Evolutionary conservation across 768 basidiomycete genomes (phyloP).

Genomic region (Agrocybe praecox): DNA sequence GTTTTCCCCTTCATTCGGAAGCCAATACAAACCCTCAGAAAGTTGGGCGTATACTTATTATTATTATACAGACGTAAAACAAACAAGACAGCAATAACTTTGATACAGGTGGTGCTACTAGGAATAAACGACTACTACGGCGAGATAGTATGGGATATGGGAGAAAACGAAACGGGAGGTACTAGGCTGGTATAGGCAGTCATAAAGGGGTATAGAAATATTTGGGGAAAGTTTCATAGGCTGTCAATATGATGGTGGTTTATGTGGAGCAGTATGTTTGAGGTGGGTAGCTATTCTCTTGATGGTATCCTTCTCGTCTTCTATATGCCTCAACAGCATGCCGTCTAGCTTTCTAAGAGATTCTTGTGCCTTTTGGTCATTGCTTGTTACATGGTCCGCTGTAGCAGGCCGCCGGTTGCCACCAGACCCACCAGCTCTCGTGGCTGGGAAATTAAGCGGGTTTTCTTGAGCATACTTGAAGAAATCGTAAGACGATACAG

Average conservation of each 20-base stretch:
- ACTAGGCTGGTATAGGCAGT: background rate
- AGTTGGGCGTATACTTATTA: background rate
- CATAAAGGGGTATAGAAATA: background rate
- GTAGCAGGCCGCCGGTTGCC: conserved; percentile 24
- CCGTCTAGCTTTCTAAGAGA: conserved; percentile 73
- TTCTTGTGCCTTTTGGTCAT: conserved; percentile 50
- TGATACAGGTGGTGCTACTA: background rate
- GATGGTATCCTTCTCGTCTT: conserved; percentile 79
- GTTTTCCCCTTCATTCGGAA: background rate
- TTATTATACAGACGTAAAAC: conserved; percentile 5
- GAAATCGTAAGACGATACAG: conserved; percentile 46
- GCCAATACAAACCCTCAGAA: background rate
- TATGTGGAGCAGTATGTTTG: conserved; percentile 23
- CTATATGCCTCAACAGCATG: conserved; percentile 81
- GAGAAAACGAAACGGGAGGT: background rate
- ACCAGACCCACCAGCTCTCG: conserved; percentile 12
- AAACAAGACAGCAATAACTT: background rate
- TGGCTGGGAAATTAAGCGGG: conserved; percentile 20
- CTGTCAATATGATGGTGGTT: conserved; percentile 1
- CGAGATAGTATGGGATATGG: background rate
- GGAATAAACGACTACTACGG: background rate
- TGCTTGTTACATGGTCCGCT: conserved; percentile 32
- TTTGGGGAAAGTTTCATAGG: background rate
- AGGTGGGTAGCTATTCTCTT: conserved; percentile 67
- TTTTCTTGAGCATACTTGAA: conserved; percentile 48